These are phyloP conservation scores for Eucalyptus rudis DNA, from an alignment of 345 rosid species.

Conservation along the genomic window DNA sequence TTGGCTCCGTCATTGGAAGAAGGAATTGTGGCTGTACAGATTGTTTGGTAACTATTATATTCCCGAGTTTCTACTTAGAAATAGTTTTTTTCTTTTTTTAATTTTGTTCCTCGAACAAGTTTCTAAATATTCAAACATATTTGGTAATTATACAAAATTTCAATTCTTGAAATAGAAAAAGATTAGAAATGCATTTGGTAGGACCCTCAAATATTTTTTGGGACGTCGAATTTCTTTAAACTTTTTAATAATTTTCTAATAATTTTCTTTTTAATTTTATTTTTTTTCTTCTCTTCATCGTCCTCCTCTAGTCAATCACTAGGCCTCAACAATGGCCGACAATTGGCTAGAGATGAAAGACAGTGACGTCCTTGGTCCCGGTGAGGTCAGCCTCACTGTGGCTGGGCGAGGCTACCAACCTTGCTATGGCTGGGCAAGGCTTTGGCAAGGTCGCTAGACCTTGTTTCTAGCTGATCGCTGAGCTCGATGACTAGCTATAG, in stretches of 20 bases:
- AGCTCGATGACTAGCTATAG: fast-evolving
- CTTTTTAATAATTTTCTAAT: too few species aligned
- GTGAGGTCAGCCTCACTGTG: fast-evolving
- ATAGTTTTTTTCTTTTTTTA: too few species aligned
- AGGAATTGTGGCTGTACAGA: fast-evolving
- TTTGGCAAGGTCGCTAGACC: fast-evolving
- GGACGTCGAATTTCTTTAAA: too few species aligned
- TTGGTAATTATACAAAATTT: too few species aligned
- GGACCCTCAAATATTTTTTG: fast-evolving
- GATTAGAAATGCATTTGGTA: too few species aligned
- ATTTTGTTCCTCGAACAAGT: fast-evolving
- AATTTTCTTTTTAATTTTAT: too few species aligned
- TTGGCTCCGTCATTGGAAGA: fast-evolving
- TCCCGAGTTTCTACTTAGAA: fast-evolving
- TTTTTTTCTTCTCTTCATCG: too few species aligned
- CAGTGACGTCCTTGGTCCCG: too few species aligned
- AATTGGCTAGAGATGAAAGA: too few species aligned
- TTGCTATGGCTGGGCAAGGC: fast-evolving
- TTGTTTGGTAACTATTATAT: fast-evolving
- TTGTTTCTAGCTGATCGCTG: fast-evolving
- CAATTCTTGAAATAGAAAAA: too few species aligned
- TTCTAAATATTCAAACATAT: fast-evolving
- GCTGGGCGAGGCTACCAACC: fast-evolving
- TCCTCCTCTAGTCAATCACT: too few species aligned
- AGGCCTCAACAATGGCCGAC: too few species aligned